phyloP scores from a whole-genome alignment of 176 grass and related monocot genomes.

The Oryza punctata region DNA sequence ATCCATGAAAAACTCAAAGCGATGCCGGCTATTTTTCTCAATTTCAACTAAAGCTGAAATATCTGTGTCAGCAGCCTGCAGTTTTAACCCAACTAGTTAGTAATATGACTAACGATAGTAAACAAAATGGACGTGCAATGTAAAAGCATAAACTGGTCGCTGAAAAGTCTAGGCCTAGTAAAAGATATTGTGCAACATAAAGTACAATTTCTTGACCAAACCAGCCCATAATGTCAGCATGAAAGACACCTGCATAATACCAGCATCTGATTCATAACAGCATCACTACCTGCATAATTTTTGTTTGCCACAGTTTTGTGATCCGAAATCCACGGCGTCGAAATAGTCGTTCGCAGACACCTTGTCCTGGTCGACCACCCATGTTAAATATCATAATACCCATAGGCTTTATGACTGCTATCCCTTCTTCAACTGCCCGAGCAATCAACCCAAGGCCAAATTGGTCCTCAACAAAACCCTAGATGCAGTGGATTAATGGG shows the following conservation, averaged over 20 bases:
- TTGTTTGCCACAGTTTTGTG: constrained; percentile 98
- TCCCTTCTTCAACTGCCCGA: constrained; percentile 97
- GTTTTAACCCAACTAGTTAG: constrained; percentile 40
- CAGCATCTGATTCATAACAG: neutral
- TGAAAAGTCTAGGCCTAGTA: constrained; percentile 19
- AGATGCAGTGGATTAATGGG: neutral
- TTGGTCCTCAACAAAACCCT: constrained; percentile 98
- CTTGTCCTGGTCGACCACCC: constrained; percentile 96
- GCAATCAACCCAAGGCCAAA: constrained; percentile 98
- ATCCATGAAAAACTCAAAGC: constrained; percentile 99
- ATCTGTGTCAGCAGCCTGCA: constrained; percentile 94
- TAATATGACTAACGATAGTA: constrained; percentile 6
- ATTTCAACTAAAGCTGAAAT: constrained; percentile 98
- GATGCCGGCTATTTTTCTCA: constrained; percentile 95
- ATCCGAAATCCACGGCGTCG: constrained; percentile 82
- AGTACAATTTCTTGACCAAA: constrained; percentile 7
- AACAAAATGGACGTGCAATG: neutral
- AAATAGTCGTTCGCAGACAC: constrained; percentile 89
- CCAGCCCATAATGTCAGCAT: neutral
- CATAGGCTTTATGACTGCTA: constrained; percentile 94
- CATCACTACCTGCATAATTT: constrained; percentile 89
- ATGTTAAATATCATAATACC: constrained; percentile 98
- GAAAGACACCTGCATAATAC: neutral
- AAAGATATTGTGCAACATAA: neutral
- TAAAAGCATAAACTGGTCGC: constrained; percentile 11